Evolutionary conservation across 208 protist species (phyloP).

Genomic region (Wallacemonas sp.): DNA sequence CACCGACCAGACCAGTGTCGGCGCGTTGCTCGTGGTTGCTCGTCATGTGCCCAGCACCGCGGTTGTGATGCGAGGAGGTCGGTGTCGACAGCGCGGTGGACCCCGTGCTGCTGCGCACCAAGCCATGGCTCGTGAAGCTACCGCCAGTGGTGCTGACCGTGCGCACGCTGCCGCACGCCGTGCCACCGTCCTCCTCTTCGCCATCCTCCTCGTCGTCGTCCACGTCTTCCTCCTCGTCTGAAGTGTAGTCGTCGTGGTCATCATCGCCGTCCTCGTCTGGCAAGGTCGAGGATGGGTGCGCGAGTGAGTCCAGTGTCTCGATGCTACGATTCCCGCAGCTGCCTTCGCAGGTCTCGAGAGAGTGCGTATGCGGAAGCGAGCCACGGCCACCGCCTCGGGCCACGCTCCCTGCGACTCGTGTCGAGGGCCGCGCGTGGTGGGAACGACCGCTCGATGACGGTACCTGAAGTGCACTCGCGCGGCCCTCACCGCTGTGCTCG

Average conservation of each 20-base stretch:
- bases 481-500: too few species aligned
- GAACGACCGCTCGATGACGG: too few species aligned
- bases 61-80: too few species aligned
- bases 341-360: constrained; percentile 1
- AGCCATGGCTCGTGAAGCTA: background rate
- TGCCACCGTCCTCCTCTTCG: background rate
- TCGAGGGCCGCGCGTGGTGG: too few species aligned
- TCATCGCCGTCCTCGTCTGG: background rate
- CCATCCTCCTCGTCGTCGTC: background rate
- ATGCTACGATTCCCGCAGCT: background rate
- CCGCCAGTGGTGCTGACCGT: background rate
- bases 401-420: too few species aligned
- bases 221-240: background rate
- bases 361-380: background rate
- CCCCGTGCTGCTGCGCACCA: background rate
- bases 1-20: too few species aligned
- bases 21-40: too few species aligned
- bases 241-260: background rate
- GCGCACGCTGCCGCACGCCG: background rate
- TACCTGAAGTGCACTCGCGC: too few species aligned
- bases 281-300: background rate
- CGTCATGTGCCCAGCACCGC: too few species aligned
- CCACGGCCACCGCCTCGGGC: too few species aligned
- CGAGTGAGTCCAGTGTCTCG: constrained; percentile 1
- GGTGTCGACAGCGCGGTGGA: background rate